Evolutionary conservation across 192 early-diverging fungal genomes (phyloP).

Genomic region (Gryganskiella cystojenkinii): DNA sequence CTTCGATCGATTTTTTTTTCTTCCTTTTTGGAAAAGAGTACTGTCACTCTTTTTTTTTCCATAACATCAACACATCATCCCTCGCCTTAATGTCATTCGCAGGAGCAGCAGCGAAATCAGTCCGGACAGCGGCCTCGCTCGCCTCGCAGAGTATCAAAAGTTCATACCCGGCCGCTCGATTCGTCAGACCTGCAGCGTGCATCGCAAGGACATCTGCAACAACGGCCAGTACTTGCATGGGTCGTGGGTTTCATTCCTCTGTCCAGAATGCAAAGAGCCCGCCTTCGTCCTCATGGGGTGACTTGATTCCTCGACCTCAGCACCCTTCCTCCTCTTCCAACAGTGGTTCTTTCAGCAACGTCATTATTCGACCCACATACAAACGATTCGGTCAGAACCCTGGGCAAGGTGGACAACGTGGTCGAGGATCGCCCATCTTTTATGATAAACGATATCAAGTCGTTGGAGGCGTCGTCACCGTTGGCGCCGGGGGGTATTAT

Average conservation of each 20-base stretch:
- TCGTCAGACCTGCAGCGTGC: too few relatives aligned
- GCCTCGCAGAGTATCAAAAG: too few relatives aligned
- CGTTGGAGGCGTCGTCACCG: constrained; percentile 25
- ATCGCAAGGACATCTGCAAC: too few relatives aligned
- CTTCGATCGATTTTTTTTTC: too few relatives aligned
- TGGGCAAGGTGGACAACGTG: not conserved
- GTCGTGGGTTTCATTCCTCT: constrained; percentile 20
- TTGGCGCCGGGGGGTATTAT: constrained; percentile 67
- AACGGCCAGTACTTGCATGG: not conserved
- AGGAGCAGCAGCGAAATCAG: too few relatives aligned
- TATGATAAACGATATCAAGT: constrained; percentile 29
- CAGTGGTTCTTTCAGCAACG: not conserved
- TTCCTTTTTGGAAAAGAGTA: too few relatives aligned
- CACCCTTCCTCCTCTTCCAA: constrained; percentile 7
- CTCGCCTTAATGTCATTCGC: too few relatives aligned
- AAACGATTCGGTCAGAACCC: constrained; percentile 44
- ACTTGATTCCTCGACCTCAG: constrained; percentile 31
- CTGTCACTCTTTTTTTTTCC: too few relatives aligned
- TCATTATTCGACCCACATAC: constrained; percentile 28
- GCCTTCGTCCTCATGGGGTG: constrained; percentile 32
- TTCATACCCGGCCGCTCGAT: too few relatives aligned
- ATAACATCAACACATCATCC: too few relatives aligned
- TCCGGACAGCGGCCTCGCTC: too few relatives aligned
- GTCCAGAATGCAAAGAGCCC: not conserved
- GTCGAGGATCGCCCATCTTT: constrained; percentile 14